Base-by-base conservation (phyloP, 345 rosid species). In the Passiflora organensis region DNA sequence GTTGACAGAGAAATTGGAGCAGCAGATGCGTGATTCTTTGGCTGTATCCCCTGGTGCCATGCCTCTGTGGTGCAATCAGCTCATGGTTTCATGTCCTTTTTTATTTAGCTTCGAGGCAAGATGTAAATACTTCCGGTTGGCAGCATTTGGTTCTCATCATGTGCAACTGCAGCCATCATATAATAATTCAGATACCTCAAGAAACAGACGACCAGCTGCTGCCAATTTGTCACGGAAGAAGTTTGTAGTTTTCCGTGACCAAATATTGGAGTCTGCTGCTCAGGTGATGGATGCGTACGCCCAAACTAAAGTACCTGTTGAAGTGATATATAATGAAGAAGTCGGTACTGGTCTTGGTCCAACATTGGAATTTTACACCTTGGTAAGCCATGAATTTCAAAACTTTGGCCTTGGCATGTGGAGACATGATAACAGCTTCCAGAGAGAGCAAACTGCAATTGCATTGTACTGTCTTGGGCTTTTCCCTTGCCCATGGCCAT, bases 301-400 rank as follows among this genome's bases (percentile, higher is more conserved):
- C 14, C 55, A 21, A 44, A 78, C 73, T 52, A 88, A 80, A 58
- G 82, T 72, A 37, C 83, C 84, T 18, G 59, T 91, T 59, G 98
- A 91, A 68, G 93, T 91, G 52, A 87, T 81, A 60, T 91, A 88
- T 63, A 67, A 66, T 69, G 98, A 84, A 72, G 98, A 91, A 82
- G 95, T 91, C 6, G 98, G 98, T 46, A 86, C 95, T 15, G 98
- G 98, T 63, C 96, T 91, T 64, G 98, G 98, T 71, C 98, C 98
- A 34, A 91, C 96, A 11, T 65, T 91, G 74, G 98, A 91, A 76
- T 91, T 88, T 60, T 91, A 79, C 62, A 88, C 98, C 38, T 74
- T 88, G 53, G 90, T 91, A 50, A 80, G 96, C 72, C 85, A 72
- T 34, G 98, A 82, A 74, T 82, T 88, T 80, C 98, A 88, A 69